Percentiles rank a stretch among this genome's conserved stretches.
phyloP scores from a whole-genome alignment of 148 eudicot species.

The Euryodendron excelsum region DNA sequence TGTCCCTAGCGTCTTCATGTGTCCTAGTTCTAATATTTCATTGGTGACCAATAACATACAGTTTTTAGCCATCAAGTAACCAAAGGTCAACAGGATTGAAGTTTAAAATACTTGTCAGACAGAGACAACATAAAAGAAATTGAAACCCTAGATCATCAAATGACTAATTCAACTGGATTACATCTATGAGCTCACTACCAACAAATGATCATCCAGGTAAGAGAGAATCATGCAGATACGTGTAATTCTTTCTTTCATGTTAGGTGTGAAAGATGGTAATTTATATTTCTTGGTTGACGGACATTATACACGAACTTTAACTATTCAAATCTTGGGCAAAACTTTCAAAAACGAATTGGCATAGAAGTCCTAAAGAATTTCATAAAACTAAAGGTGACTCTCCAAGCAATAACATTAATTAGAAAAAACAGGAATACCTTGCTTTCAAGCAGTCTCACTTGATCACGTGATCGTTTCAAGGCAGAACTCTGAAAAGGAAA shows the following conservation, averaged over 20 bases:
- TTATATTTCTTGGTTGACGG: neutral
- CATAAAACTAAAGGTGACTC: neutral
- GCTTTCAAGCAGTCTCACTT: slow-evolving; percentile 69
- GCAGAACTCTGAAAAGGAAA: slow-evolving; percentile 58
- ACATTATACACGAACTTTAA: neutral
- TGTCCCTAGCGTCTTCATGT: neutral
- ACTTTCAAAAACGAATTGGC: neutral
- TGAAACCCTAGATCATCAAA: neutral
- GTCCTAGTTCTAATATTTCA: neutral
- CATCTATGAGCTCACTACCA: neutral
- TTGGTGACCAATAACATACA: neutral
- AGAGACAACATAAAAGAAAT: neutral
- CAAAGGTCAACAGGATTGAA: neutral
- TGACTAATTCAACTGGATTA: neutral
- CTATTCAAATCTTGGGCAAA: neutral
- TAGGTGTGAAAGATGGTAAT: neutral
- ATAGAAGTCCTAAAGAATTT: neutral
- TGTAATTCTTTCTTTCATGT: neutral
- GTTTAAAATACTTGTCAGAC: neutral
- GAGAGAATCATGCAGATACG: neutral
- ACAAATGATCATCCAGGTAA: neutral
- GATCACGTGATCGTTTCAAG: slow-evolving; percentile 69
- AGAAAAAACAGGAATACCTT: slow-evolving; percentile 37
- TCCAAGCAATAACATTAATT: neutral
- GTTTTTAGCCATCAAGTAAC: neutral